Percentiles rank a stretch among this genome's conserved stretches.
Evolutionary conservation across 352 stramenopile species (phyloP).

Genomic region (Pythium dissimile): DNA sequence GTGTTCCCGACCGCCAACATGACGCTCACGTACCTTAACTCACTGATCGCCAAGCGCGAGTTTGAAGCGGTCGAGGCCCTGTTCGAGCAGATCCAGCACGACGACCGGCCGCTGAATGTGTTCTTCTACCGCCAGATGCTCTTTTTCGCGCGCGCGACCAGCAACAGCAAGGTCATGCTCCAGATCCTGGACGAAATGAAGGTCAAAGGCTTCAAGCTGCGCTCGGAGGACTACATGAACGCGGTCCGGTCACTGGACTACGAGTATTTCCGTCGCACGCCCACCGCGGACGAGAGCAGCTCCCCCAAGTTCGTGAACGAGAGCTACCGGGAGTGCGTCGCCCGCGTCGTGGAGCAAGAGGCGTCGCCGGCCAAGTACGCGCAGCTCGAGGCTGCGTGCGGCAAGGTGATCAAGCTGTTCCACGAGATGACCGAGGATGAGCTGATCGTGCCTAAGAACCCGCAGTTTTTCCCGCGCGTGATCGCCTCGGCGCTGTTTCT

Average conservation of each 20-base stretch:
- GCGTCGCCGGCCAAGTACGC: slow-evolving; percentile 36
- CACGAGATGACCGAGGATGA: slow-evolving; percentile 48
- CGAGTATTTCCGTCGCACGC: slow-evolving; percentile 34
- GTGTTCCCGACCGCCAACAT: slow-evolving; percentile 66
- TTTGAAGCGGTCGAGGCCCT: slow-evolving; percentile 46
- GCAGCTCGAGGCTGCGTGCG: not conserved
- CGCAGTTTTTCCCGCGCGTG: slow-evolving; percentile 35
- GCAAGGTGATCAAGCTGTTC: slow-evolving; percentile 38
- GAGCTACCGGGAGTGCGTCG: slow-evolving; percentile 40
- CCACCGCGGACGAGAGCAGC: not conserved
- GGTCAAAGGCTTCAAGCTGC: slow-evolving; percentile 62
- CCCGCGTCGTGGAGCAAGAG: slow-evolving; percentile 38
- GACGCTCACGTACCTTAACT: slow-evolving; percentile 51
- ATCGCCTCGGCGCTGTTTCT: slow-evolving; percentile 52
- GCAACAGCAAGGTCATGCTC: slow-evolving; percentile 29
- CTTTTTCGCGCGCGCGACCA: slow-evolving; percentile 32
- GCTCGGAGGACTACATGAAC: slow-evolving; percentile 44
- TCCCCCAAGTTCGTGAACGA: slow-evolving; percentile 25
- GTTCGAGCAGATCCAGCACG: slow-evolving; percentile 34
- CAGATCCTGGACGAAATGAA: slow-evolving; percentile 59
- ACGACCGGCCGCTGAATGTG: slow-evolving; percentile 44
- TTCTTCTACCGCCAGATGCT: slow-evolving; percentile 65
- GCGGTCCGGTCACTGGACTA: slow-evolving; percentile 48
- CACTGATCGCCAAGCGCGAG: slow-evolving; percentile 34
- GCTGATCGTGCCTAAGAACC: not conserved